Conservation (phyloP, 495 filamentous ascomycete species). For the Annulohypoxylon moriforme region DNA sequence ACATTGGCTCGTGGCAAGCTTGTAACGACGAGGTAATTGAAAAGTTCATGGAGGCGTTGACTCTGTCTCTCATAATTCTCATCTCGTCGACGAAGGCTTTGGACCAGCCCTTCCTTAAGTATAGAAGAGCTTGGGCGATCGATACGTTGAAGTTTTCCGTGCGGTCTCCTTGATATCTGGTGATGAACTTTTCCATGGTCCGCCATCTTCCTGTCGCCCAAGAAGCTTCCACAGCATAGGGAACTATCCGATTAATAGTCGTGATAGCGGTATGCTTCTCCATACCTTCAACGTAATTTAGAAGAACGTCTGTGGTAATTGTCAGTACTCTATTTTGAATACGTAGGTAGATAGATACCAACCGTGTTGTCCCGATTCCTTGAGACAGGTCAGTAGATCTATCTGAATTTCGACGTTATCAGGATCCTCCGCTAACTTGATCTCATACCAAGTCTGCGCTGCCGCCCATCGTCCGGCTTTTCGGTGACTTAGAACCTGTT, state of each 20-base stretch:
- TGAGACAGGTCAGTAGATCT: conserved; percentile 87
- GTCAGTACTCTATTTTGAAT: conserved; percentile 30
- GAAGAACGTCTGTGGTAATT: conserved; percentile 72
- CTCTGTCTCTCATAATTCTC: conserved; percentile 71
- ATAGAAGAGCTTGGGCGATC: conserved; percentile 77
- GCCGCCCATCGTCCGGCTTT: conserved; percentile 98
- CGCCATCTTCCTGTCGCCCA: conserved; percentile 89
- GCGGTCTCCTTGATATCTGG: conserved; percentile 58
- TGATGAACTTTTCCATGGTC: conserved; percentile 75
- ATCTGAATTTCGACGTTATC: conserved; percentile 80
- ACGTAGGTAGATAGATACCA: conserved; percentile 37
- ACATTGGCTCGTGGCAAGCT: conserved; percentile 80
- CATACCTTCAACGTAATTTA: conserved; percentile 85
- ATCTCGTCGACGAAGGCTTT: conserved; percentile 69
- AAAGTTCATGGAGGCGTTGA: conserved; percentile 77
- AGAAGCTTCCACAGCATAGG: conserved; percentile 87
- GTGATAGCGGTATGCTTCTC: conserved; percentile 59
- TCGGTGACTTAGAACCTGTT: conserved; percentile 89
- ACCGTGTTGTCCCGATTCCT: conserved; percentile 93
- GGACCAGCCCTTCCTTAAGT: conserved; percentile 65
- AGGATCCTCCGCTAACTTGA: conserved; percentile 81
- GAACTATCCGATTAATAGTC: conserved; percentile 69
- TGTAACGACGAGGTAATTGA: conserved; percentile 81
- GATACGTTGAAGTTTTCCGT: conserved; percentile 84
- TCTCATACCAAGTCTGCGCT: conserved; percentile 97